Percentiles rank a stretch among this genome's conserved stretches.
Evolutionary conservation across 2,329 filamentous ascomycete genomes (phyloP).

Genomic region (Chaetomiaceae sp.): DNA sequence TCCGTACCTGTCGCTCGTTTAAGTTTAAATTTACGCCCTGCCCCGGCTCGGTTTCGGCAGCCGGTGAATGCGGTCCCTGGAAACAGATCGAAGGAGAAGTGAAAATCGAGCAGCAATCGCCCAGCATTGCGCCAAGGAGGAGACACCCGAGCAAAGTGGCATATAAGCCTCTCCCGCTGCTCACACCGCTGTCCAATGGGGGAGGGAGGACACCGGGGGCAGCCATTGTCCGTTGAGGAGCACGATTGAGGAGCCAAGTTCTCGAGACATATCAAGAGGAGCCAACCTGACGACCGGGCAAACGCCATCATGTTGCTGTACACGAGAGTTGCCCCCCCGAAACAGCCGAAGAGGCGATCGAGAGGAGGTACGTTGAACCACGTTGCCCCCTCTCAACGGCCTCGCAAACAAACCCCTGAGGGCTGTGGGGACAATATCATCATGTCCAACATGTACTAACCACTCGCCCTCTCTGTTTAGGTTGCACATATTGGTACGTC

Average conservation of each 20-base stretch:
- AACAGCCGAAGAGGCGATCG: constrained; percentile 56
- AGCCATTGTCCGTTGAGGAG: not conserved
- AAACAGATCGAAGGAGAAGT: not conserved
- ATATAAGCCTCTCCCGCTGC: not conserved
- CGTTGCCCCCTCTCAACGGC: not conserved
- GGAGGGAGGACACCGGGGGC: not conserved
- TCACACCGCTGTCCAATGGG: not conserved
- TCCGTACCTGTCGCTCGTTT: constrained; percentile 9
- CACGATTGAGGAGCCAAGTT: not conserved
- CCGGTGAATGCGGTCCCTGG: too few relatives aligned
- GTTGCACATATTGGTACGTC: constrained; percentile 50
- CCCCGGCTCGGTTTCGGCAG: not conserved
- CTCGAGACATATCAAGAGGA: not conserved
- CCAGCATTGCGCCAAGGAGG: not conserved
- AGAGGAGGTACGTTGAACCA: constrained; percentile 47
- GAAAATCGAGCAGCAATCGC: not conserved
- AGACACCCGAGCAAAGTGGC: not conserved
- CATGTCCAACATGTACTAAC: constrained; percentile 2
- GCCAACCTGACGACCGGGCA: not conserved
- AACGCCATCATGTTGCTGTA: constrained; percentile 51
- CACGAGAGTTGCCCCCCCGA: constrained; percentile 53
- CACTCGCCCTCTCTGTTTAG: constrained; percentile 30
- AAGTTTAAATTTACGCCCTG: not conserved
- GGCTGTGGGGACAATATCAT: not conserved
- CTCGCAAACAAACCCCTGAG: too few relatives aligned